Evolutionary conservation across 2,329 filamentous ascomycete species (phyloP).

Genomic region (Cordyceps cateniannulata): DNA sequence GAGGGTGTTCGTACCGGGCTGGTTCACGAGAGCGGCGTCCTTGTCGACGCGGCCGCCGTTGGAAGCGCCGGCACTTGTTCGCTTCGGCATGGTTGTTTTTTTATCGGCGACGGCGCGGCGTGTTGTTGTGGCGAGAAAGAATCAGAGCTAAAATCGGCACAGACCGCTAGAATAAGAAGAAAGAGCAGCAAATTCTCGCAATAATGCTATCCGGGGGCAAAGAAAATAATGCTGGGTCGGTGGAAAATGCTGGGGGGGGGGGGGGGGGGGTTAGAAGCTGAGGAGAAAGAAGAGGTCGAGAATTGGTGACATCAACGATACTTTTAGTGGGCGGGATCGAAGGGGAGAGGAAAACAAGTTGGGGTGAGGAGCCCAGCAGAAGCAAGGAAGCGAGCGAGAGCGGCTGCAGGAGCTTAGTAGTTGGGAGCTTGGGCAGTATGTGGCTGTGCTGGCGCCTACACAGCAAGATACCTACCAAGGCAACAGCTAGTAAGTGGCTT

Average conservation of each 20-base stretch:
- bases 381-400: background rate
- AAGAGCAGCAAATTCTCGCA: background rate
- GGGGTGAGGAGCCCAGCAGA: background rate
- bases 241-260: background rate
- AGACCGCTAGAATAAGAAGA: background rate
- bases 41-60: conserved; percentile 23
- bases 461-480: background rate
- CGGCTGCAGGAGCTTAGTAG: background rate
- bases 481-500: too few relatives aligned
- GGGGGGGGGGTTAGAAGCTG: background rate
- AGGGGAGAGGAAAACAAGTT: background rate
- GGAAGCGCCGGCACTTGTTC: conserved; percentile 34
- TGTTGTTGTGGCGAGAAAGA: background rate
- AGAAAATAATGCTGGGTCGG: background rate
- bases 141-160: background rate
- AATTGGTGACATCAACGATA: conserved; percentile 6
- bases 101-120: background rate
- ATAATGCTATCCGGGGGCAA: background rate
- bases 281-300: background rate
- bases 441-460: background rate
- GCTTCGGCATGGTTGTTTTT: conserved; percentile 52
- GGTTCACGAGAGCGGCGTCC: conserved; percentile 20
- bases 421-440: background rate
- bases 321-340: background rate
- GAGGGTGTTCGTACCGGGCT: conserved; percentile 26